Evolutionary conservation across 2,329 filamentous ascomycete species (phyloP), one percentile per base, ranked within the genome.

Genomic region (Ascochyta lentis): DNA sequence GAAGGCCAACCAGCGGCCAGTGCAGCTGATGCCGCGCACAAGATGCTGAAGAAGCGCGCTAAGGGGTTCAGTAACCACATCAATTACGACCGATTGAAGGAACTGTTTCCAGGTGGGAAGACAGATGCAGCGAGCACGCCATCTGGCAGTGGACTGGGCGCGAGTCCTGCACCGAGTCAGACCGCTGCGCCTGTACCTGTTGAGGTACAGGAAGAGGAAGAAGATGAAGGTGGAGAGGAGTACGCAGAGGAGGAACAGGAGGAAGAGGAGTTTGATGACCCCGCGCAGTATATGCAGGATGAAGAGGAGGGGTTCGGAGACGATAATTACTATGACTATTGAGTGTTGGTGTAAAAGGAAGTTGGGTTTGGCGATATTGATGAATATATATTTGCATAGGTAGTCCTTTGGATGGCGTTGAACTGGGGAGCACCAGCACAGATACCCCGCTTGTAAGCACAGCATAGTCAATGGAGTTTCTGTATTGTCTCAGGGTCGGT

Each of bases 21-120:
- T 40, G 74, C 80, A 1, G 79, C 77, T 0, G 80, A 82, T 33
- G 79, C 79, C 1, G 76, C 71, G 19, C 64, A 73, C 42, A 74
- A 76, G 40, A 82, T 82, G 79, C 50, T 81, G 38, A 73, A 77
- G 61, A 79, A 79, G 69, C 70, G 77, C 22, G 77, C 72, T 3
- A 73, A 73, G 27, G 68, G 71, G 9, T 79, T 80, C 67, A 77
- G 75, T 54, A 76, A 73, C 34, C 69, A 77, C 57, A 76, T 83
- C 60, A 77, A 83, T 58, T 83, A 81, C 63, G 78, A 79, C 19
- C 73, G 69, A 23, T 65, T 82, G 46, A 74, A 76, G 38, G 72
- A 73, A 29, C 65, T 81, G 4, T 80, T 80, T 22, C 69, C 63
- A 3, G 67, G 46, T 6, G 48, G 56, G 4, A 63, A 53, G 22